Percentiles rank a stretch among this genome's conserved stretches.
phyloP scores from a whole-genome alignment of 1,284 basidiomycete genomes.

The Anthracocystis panici-leucophaei region DNA sequence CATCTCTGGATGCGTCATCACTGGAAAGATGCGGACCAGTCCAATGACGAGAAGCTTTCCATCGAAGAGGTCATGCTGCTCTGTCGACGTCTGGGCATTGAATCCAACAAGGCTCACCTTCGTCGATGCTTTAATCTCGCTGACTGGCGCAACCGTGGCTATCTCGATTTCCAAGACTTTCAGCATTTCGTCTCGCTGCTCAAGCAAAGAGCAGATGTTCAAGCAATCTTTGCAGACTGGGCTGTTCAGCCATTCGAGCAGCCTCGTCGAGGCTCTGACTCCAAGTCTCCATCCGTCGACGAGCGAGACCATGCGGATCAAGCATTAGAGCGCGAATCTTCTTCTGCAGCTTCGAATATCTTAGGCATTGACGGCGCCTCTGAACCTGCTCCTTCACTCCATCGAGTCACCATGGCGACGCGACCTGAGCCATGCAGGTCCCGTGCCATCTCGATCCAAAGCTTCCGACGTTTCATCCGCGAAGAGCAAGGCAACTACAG shows the following conservation, averaged over 20 bases:
- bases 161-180: constrained; percentile 86
- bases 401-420: not conserved
- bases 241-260: constrained; percentile 37
- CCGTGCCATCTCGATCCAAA: constrained; percentile 34
- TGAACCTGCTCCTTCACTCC: constrained; percentile 12
- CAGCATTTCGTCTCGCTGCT: constrained; percentile 85
- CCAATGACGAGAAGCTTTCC: constrained; percentile 76
- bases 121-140: constrained; percentile 80
- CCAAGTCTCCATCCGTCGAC: not conserved
- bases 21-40: constrained; percentile 80
- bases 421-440: constrained; percentile 26
- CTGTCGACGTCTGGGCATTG: constrained; percentile 81
- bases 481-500: constrained; percentile 56
- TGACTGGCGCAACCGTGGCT: constrained; percentile 77
- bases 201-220: constrained; percentile 84
- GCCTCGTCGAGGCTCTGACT: not conserved
- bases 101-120: constrained; percentile 77
- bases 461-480: constrained; percentile 52
- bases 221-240: constrained; percentile 70
- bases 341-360: not conserved
- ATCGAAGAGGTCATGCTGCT: constrained; percentile 82
- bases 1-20: constrained; percentile 84
- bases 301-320: not conserved
- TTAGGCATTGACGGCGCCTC: not conserved
- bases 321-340: not conserved